A percentile compares a stretch with the other conserved stretches of the same genome.
Conservation (phyloP, 2,329 filamentous ascomycete species). For the Aspergillus flavus region DNA sequence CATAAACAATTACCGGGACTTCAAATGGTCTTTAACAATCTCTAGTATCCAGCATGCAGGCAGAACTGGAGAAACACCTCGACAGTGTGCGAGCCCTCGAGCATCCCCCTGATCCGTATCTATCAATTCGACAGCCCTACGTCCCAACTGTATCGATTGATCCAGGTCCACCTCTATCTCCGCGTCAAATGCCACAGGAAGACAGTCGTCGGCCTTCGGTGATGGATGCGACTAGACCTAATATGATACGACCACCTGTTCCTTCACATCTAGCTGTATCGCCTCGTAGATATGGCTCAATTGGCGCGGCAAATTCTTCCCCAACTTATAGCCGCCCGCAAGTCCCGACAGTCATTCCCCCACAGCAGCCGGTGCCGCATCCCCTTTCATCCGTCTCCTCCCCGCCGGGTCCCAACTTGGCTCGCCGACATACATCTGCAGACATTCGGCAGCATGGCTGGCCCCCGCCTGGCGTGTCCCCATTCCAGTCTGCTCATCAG, state of each 20-base stretch:
- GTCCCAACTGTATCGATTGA: conserved; percentile 65
- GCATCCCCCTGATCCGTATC: conserved; percentile 65
- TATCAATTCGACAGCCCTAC: conserved; percentile 67
- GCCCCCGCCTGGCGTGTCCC: conserved; percentile 62
- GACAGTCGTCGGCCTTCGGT: conserved; percentile 75
- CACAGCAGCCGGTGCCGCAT: conserved; percentile 69
- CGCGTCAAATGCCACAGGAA: conserved; percentile 82
- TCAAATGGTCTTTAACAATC: conserved; percentile 19
- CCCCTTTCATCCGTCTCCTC: conserved; percentile 60
- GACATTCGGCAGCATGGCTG: conserved; percentile 90
- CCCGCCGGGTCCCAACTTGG: conserved; percentile 66
- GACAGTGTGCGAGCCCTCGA: conserved; percentile 61
- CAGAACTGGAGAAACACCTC: conserved; percentile 64
- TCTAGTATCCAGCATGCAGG: conserved; percentile 60
- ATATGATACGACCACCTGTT: conserved; percentile 74
- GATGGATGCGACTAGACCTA: conserved; percentile 61
- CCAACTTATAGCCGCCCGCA: conserved; percentile 72
- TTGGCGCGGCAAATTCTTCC: conserved; percentile 70
- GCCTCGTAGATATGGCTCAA: conserved; percentile 84
- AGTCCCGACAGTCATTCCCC: conserved; percentile 66
- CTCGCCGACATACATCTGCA: conserved; percentile 87
- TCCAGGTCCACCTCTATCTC: conserved; percentile 75
- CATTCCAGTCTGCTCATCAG: conserved; percentile 65
- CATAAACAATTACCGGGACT: not conserved
- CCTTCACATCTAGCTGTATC: conserved; percentile 80